Evolutionary conservation across 23 red algal genomes (phyloP).

Genomic region (Gracilaria gracilis): DNA sequence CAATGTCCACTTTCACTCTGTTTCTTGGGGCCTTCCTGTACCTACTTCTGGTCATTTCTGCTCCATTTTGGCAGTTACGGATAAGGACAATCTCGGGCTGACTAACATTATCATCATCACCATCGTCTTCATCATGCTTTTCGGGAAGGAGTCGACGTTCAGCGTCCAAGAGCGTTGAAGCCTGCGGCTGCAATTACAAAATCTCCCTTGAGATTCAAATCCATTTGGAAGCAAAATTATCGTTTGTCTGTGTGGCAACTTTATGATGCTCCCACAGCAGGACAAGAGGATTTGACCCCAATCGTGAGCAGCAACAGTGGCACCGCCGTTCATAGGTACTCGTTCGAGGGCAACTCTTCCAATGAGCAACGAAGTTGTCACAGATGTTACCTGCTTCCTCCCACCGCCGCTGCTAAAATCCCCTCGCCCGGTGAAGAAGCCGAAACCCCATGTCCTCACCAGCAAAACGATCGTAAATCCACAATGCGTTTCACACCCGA

Average conservation of each 20-base stretch:
- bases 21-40: neutral
- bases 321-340: neutral
- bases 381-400: constrained; percentile 7
- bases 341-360: neutral
- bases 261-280: too few species aligned
- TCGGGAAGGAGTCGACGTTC: too few species aligned
- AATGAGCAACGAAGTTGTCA: constrained; percentile 13
- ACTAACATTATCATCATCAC: too few species aligned
- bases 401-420: constrained; percentile 14
- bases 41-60: neutral
- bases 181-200: neutral
- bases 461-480: constrained; percentile 9
- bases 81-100: too few species aligned
- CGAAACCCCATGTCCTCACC: neutral
- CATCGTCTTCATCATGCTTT: too few species aligned
- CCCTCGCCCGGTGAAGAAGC: neutral
- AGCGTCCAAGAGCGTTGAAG: too few species aligned
- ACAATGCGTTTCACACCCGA: constrained; percentile 20
- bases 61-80: too few species aligned
- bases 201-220: constrained; percentile 12
- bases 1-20: neutral
- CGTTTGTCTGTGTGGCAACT: neutral
- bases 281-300: neutral
- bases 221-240: constrained; percentile 8
- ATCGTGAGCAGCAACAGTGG: neutral